Evolutionary conservation across 2,329 filamentous ascomycete species (phyloP).

Genomic region (Beauveria caledonica): DNA sequence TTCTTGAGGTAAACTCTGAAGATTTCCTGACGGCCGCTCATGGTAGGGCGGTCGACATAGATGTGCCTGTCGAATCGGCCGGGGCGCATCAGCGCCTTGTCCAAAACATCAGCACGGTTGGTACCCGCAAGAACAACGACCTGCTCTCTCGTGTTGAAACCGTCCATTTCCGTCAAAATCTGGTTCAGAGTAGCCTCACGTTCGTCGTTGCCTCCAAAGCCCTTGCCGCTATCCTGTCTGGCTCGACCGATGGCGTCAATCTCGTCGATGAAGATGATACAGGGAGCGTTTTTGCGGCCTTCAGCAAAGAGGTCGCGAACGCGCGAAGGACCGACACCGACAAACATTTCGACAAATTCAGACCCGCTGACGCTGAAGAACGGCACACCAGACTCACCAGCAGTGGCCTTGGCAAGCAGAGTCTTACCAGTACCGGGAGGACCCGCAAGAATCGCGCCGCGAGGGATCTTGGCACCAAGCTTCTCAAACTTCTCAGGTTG

Average conservation of each 20-base stretch:
- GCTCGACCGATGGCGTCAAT: slow-evolving; percentile 96
- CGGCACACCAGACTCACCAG: slow-evolving; percentile 90
- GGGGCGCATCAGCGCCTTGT: slow-evolving; percentile 92
- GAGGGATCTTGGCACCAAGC: slow-evolving; percentile 93
- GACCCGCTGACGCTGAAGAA: slow-evolving; percentile 99
- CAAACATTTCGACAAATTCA: slow-evolving; percentile 99
- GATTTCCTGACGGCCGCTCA: slow-evolving; percentile 93
- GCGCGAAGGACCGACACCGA: slow-evolving; percentile 92
- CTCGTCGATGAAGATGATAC: slow-evolving; percentile 99
- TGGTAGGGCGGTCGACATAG: slow-evolving; percentile 86
- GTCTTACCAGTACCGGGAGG: slow-evolving; percentile 98
- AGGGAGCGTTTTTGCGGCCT: slow-evolving; percentile 90
- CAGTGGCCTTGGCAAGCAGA: slow-evolving; percentile 90
- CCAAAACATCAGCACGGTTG: slow-evolving; percentile 88
- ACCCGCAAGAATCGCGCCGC: slow-evolving; percentile 93
- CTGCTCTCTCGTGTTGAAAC: slow-evolving; percentile 94
- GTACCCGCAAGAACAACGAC: slow-evolving; percentile 95
- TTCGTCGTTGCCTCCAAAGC: slow-evolving; percentile 88
- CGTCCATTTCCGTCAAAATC: slow-evolving; percentile 98
- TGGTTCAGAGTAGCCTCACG: slow-evolving; percentile 96
- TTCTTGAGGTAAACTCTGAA: slow-evolving; percentile 92
- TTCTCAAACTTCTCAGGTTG: slow-evolving; percentile 87
- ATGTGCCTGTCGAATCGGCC: slow-evolving; percentile 97
- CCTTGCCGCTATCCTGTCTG: slow-evolving; percentile 63
- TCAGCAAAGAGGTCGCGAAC: slow-evolving; percentile 92